Conservation (phyloP, 352 stramenopile genomes). For the Thalassiosira mediterranea region DNA sequence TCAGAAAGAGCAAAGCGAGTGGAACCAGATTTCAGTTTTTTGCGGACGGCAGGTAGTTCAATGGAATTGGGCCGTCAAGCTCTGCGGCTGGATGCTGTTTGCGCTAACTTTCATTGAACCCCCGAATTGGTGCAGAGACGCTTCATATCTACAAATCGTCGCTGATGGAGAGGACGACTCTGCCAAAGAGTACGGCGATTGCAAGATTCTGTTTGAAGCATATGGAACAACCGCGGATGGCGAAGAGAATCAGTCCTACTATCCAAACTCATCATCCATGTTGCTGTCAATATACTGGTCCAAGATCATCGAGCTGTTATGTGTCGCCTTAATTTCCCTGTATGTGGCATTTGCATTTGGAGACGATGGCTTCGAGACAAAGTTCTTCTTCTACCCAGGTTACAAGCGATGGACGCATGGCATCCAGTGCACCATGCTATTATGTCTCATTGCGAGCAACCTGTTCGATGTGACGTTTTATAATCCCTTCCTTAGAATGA, state of each 20-base stretch:
- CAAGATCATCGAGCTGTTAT: slow-evolving; percentile 49
- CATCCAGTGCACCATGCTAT: slow-evolving; percentile 26
- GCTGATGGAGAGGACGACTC: slow-evolving; percentile 5
- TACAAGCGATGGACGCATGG: slow-evolving; percentile 26
- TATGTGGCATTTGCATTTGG: slow-evolving; percentile 57
- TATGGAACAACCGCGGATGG: slow-evolving; percentile 43
- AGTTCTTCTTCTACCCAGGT: slow-evolving; percentile 51
- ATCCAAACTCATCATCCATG: slow-evolving; percentile 66
- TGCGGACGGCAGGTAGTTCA: slow-evolving; percentile 40
- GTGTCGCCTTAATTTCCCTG: slow-evolving; percentile 46
- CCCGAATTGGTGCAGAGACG: slow-evolving; percentile 68
- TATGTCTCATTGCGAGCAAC: slow-evolving; percentile 21
- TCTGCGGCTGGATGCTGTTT: slow-evolving; percentile 51
- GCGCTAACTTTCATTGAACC: slow-evolving; percentile 75
- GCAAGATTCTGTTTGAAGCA: slow-evolving; percentile 46
- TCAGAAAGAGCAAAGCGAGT: slow-evolving; percentile 15
- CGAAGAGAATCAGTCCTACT: slow-evolving; percentile 56
- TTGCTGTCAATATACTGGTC: slow-evolving; percentile 54
- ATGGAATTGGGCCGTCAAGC: slow-evolving; percentile 27
- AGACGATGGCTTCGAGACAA: slow-evolving; percentile 56
- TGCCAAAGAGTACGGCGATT: slow-evolving; percentile 42
- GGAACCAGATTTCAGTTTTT: slow-evolving; percentile 46
- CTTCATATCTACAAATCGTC: slow-evolving; percentile 25
- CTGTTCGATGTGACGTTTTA: slow-evolving; percentile 24
- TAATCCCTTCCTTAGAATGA: slow-evolving; percentile 60